Base-by-base conservation (phyloP, 768 basidiomycete genomes). In the Calocybe cyanea region DNA sequence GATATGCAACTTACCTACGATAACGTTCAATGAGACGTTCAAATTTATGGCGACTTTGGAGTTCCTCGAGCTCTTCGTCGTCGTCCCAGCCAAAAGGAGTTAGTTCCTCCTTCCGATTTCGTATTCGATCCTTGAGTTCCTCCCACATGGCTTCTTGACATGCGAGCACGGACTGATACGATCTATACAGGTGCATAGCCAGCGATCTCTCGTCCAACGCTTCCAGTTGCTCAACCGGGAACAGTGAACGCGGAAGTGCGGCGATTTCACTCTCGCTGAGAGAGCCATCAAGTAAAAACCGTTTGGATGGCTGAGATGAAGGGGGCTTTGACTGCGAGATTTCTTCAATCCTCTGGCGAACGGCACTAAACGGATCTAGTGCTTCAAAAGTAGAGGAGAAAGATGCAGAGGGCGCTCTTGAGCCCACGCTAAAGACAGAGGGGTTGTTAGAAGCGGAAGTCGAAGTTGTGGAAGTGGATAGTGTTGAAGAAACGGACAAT, bases 141-240 rank as follows among this genome's bases (percentile, higher is more conserved):
- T 85, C 84, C 83, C 84, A 87, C 82, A 87, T 84, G 21, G 82
- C 77, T 56, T 86, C 85, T 59, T 82, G 77, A 52, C 81, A 83
- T 10, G 80, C 81, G 10, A 84, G 59, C 7, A 87, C 78, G 15
- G 64, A 61, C 52, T 80, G 76, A 49, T 77, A 85, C n/a, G 78
- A 75, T 50, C 73, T 69, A 54, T 83, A 79, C 3, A 87, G 71
- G 46, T 87, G 84, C 81, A 86, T 83, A 0, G 83, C 82, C 21
- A 84, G 69, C 1, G 81, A 80, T 35, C 80, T 73, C 43, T 83
- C 78, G 48, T 66, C 79, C 51, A 84, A 58, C 20, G 60, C 61
- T 44, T 64, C 63, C 4, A 83, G 62, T 43, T 70, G 70, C 23
- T 71, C 69, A 17, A 69, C 52, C 1, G 71, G 63, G 25, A 75